Percentiles rank a stretch among this genome's conserved stretches.
Evolutionary conservation across 139 green algal genomes (phyloP).

Genomic region (Tetradesmus lagerheimii): DNA sequence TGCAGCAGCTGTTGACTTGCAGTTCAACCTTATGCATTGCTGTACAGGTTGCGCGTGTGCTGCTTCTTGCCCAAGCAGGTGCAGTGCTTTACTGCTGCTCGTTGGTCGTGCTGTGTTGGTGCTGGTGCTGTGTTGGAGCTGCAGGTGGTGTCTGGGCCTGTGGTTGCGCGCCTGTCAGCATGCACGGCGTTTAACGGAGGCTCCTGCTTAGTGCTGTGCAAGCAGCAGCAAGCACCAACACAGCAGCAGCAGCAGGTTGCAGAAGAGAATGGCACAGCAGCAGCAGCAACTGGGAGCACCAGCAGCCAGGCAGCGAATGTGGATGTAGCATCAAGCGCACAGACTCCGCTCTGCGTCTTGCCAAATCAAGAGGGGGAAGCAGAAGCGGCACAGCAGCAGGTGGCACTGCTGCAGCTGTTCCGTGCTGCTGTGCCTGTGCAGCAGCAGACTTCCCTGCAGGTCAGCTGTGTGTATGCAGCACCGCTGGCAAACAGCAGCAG

Average conservation of each 20-base stretch:
- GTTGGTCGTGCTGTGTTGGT: background rate
- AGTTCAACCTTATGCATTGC: too few relatives aligned
- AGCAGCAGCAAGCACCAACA: background rate
- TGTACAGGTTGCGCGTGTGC: background rate
- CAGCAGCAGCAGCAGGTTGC: background rate
- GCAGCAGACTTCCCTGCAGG: background rate
- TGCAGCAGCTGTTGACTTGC: background rate
- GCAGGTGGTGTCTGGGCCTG: constrained; percentile 27
- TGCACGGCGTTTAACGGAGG: constrained; percentile 27
- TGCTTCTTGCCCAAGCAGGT: too few relatives aligned
- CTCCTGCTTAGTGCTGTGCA: constrained; percentile 32
- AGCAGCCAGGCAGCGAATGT: background rate
- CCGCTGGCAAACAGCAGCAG: background rate
- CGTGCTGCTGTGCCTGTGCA: background rate
- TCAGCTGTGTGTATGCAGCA: constrained; percentile 3
- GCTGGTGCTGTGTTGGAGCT: background rate
- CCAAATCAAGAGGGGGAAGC: background rate
- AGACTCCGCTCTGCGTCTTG: background rate
- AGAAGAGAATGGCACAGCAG: background rate
- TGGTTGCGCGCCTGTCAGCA: background rate
- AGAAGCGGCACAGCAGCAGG: background rate
- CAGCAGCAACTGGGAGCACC: background rate
- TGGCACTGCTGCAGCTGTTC: constrained; percentile 38
- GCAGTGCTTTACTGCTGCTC: too few relatives aligned
- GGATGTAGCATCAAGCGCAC: background rate